phyloP scores from a whole-genome alignment of 495 filamentous ascomycete genomes.

The Tuber magnatum region DNA sequence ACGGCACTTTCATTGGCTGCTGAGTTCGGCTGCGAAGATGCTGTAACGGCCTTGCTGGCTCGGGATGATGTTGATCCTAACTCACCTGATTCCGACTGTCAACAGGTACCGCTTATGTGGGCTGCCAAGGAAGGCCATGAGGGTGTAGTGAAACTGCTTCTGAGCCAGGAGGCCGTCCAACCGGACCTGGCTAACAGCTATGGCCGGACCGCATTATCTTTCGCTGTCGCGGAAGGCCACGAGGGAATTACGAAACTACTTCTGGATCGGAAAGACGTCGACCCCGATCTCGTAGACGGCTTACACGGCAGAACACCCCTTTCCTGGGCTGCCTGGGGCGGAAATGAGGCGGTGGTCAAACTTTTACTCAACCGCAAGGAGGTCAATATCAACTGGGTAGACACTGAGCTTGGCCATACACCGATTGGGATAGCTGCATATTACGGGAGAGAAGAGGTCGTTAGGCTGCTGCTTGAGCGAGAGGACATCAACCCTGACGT shows the following conservation, averaged over 20 bases:
- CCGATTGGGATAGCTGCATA: constrained; percentile 25
- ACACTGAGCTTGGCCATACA: constrained; percentile 16
- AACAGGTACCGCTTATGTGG: constrained; percentile 40
- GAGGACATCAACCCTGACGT: background rate
- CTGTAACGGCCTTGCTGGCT: constrained; percentile 36
- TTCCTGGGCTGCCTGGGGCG: constrained; percentile 27
- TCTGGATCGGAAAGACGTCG: constrained; percentile 12
- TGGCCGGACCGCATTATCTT: constrained; percentile 43
- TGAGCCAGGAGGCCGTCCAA: constrained; percentile 25
- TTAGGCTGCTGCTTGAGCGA: constrained; percentile 17
- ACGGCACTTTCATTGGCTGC: constrained; percentile 40
- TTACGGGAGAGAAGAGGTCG: constrained; percentile 21
- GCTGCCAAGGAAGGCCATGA: constrained; percentile 39
- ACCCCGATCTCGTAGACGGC: constrained; percentile 14
- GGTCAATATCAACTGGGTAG: constrained; percentile 21
- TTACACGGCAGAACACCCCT: constrained; percentile 16
- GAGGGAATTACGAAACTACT: constrained; percentile 38
- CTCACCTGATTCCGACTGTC: constrained; percentile 11
- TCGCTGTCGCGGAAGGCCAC: constrained; percentile 43
- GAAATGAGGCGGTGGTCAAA: constrained; percentile 14
- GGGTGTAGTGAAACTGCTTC: constrained; percentile 34
- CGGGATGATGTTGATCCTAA: constrained; percentile 20
- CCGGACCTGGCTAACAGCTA: constrained; percentile 23
- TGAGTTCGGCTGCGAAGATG: constrained; percentile 33
- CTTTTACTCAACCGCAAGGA: constrained; percentile 18